Conservation (phyloP, 2,329 filamentous ascomycete genomes). For the Chaetomiaceae sp. region DNA sequence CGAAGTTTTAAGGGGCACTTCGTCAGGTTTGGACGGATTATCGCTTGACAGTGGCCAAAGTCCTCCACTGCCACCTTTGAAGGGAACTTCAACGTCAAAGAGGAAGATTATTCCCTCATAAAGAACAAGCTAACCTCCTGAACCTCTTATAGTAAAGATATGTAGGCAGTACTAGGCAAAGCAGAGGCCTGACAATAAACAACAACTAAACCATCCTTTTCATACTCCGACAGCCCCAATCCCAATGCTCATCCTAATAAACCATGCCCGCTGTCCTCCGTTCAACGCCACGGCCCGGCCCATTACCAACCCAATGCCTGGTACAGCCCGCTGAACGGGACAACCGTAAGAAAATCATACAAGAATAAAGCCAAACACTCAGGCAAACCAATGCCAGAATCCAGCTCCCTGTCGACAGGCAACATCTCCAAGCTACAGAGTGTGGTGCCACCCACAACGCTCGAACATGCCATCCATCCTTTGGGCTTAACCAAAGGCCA, state of each 20-base stretch:
- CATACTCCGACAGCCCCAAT: slow-evolving; percentile 2
- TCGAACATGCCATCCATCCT: not conserved
- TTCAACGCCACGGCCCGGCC: slow-evolving; percentile 1
- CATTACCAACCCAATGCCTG: slow-evolving; percentile 6
- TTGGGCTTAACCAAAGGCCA: not conserved
- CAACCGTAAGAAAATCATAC: not conserved
- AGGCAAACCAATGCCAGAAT: not conserved
- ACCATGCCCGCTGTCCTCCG: not conserved
- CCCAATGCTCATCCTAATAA: not conserved
- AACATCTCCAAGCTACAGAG: slow-evolving; percentile 8
- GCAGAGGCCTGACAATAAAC: not conserved
- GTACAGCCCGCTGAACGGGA: not conserved
- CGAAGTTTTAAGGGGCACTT: too few species aligned
- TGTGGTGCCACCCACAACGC: slow-evolving; percentile 15
- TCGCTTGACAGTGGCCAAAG: too few species aligned
- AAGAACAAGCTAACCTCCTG: too few species aligned
- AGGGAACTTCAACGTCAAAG: too few species aligned
- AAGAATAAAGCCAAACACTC: not conserved
- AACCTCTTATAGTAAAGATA: not conserved
- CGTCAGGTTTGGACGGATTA: too few species aligned
- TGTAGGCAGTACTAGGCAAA: not conserved
- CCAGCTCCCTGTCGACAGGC: not conserved
- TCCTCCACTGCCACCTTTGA: too few species aligned
- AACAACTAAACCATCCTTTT: slow-evolving; percentile 1
- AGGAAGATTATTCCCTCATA: too few species aligned